A percentile compares a stretch with the other conserved stretches of the same genome.
Conservation (phyloP, 2,329 filamentous ascomycete species). For the Emmonsia crescens region DNA sequence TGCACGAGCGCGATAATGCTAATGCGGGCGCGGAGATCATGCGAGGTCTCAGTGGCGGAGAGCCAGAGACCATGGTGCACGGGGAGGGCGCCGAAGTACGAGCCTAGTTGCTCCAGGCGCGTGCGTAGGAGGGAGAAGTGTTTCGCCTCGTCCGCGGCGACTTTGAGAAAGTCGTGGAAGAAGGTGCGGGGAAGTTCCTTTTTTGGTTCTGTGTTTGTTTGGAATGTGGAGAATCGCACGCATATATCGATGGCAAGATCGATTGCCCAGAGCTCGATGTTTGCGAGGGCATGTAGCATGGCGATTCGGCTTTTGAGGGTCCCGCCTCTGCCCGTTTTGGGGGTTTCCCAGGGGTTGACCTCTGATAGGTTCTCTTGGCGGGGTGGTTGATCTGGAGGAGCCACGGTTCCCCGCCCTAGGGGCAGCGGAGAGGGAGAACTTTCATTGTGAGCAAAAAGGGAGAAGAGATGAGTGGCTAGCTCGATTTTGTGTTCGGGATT, state of each 20-base stretch:
- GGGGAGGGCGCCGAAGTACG: slow-evolving; percentile 35
- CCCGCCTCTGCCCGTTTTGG: slow-evolving; percentile 32
- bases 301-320: slow-evolving; percentile 35
- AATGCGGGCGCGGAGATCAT: slow-evolving; percentile 37
- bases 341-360: slow-evolving; percentile 33
- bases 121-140: slow-evolving; percentile 39
- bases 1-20: slow-evolving; percentile 40
- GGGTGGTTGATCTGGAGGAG: slow-evolving; percentile 32
- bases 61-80: slow-evolving; percentile 39
- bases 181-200: slow-evolving; percentile 33
- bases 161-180: slow-evolving; percentile 41
- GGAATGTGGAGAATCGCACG: slow-evolving; percentile 36
- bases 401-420: slow-evolving; percentile 29
- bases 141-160: slow-evolving; percentile 39
- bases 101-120: slow-evolving; percentile 36
- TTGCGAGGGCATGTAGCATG: slow-evolving; percentile 40
- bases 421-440: slow-evolving; percentile 30
- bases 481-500: slow-evolving; percentile 40
- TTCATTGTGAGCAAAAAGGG: slow-evolving; percentile 32
- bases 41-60: slow-evolving; percentile 33
- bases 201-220: slow-evolving; percentile 20
- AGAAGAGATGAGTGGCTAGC: slow-evolving; percentile 35
- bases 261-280: slow-evolving; percentile 41
- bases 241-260: slow-evolving; percentile 40
- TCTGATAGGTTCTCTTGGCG: slow-evolving; percentile 28